phyloP scores from a whole-genome alignment of 2,329 filamentous ascomycete genomes.

The Pseudogymnoascus sp. region DNA sequence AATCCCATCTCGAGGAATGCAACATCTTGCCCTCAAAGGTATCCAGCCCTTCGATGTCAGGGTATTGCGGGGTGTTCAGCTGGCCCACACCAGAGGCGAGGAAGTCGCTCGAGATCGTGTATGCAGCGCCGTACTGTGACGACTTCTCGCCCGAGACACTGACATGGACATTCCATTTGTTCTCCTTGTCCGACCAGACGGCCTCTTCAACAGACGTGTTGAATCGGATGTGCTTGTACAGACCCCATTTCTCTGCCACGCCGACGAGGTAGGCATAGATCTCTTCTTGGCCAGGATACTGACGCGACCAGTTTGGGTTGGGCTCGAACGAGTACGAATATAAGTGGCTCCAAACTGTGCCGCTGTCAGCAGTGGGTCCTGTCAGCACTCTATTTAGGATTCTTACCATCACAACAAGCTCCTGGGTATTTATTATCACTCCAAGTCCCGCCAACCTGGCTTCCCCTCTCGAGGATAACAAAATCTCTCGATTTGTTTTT shows the following conservation, averaged over 20 bases:
- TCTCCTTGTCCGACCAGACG: conserved; percentile 43
- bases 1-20: conserved; percentile 53
- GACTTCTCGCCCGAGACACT: conserved; percentile 44
- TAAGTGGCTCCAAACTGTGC: conserved; percentile 37
- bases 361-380: conserved; percentile 9
- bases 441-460: conserved; percentile 45
- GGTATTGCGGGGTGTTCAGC: conserved; percentile 48
- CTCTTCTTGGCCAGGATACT: conserved; percentile 53
- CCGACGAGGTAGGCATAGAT: conserved; percentile 46
- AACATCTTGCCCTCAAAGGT: conserved; percentile 38
- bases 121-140: conserved; percentile 41
- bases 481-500: conserved; percentile 44
- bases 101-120: conserved; percentile 47
- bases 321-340: conserved; percentile 55
- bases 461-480: conserved; percentile 46
- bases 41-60: conserved; percentile 36
- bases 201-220: conserved; percentile 44
- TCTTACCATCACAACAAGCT: conserved; percentile 42
- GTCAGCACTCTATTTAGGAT: neutral
- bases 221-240: conserved; percentile 50
- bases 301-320: conserved; percentile 47
- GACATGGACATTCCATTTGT: conserved; percentile 43
- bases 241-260: conserved; percentile 43
- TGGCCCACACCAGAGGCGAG: conserved; percentile 51
- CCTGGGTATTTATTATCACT: conserved; percentile 47